Percentiles rank a stretch among this genome's conserved stretches.
Evolutionary conservation across 177 flowering plant genomes (phyloP).

Genomic region (Tripterygium wilfordii): DNA sequence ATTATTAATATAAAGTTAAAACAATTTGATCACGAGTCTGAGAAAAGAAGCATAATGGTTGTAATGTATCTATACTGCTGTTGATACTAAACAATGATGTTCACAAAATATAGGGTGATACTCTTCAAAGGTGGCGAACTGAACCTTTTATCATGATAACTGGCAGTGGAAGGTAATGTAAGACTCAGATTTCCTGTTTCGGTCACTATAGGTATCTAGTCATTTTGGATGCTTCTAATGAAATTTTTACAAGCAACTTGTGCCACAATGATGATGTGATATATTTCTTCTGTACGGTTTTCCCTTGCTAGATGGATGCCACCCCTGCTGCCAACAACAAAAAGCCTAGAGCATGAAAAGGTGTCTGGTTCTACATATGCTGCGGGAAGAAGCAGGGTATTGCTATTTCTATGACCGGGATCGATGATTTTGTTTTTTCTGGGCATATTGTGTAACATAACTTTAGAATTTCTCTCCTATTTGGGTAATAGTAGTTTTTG

Average conservation of each 20-base stretch:
- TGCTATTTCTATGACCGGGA: too few relatives aligned
- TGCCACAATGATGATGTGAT: background rate
- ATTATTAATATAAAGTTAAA: too few relatives aligned
- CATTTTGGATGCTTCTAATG: background rate
- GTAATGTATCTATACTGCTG: too few relatives aligned
- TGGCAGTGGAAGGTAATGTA: constrained; percentile 94
- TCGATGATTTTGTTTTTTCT: background rate
- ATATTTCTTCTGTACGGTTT: background rate
- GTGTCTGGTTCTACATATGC: constrained; percentile 80
- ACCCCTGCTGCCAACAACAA: constrained; percentile 63
- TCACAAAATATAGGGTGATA: constrained; percentile 91
- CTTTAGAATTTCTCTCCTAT: too few relatives aligned
- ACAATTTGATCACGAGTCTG: too few relatives aligned
- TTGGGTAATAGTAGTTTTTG: too few relatives aligned
- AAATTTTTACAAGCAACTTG: constrained; percentile 34
- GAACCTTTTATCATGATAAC: constrained; percentile 99
- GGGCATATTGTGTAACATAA: too few relatives aligned
- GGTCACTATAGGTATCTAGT: background rate
- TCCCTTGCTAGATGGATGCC: constrained; percentile 76
- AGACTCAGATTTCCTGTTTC: constrained; percentile 16
- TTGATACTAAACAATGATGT: too few relatives aligned
- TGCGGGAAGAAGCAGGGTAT: constrained; percentile 97
- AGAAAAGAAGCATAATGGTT: too few relatives aligned
- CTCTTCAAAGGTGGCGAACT: constrained; percentile 96
- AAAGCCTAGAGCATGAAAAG: constrained; percentile 83